These are phyloP conservation scores for Xylaria sp. DNA, from an alignment of 2,329 filamentous ascomycete species.

Conservation along the genomic window DNA sequence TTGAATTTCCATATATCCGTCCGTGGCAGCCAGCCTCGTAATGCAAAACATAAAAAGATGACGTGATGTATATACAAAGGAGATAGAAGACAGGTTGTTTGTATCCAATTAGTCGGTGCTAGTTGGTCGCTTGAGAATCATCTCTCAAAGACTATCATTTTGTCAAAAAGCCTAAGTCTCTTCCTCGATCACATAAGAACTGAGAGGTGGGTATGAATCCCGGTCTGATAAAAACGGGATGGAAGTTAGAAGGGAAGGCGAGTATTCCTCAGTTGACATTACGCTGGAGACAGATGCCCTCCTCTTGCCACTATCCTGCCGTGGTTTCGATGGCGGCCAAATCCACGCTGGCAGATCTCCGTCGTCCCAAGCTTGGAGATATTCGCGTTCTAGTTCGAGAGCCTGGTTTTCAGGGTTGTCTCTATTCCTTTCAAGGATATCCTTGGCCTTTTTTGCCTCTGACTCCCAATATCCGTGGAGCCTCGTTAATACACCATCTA, in stretches of 20 bases:
- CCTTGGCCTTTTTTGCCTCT: constrained; percentile 41
- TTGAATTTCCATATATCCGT: constrained; percentile 3
- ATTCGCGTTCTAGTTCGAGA: constrained; percentile 44
- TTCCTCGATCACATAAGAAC: constrained; percentile 39
- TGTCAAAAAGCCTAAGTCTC: constrained; percentile 18
- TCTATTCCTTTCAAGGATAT: constrained; percentile 43
- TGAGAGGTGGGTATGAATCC: constrained; percentile 18
- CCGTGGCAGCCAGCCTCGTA: neutral
- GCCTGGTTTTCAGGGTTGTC: constrained; percentile 36
- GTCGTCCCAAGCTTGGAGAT: constrained; percentile 48
- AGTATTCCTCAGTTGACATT: constrained; percentile 21
- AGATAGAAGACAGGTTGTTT: constrained; percentile 5
- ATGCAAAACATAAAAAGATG: neutral
- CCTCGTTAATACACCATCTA: constrained; percentile 44
- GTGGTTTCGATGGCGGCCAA: constrained; percentile 39
- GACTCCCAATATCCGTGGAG: constrained; percentile 45
- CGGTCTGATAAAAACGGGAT: constrained; percentile 12
- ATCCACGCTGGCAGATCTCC: constrained; percentile 43
- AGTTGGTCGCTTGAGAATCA: neutral
- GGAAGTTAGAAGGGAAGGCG: neutral
- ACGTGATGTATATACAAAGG: constrained; percentile 18
- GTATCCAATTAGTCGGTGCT: neutral
- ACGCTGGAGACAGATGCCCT: constrained; percentile 20
- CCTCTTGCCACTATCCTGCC: constrained; percentile 26
- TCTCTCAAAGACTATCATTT: neutral